Percentiles rank a stretch among this genome's conserved stretches.
Conservation (phyloP, 2,329 filamentous ascomycete genomes). For the Fusarium siculi region DNA sequence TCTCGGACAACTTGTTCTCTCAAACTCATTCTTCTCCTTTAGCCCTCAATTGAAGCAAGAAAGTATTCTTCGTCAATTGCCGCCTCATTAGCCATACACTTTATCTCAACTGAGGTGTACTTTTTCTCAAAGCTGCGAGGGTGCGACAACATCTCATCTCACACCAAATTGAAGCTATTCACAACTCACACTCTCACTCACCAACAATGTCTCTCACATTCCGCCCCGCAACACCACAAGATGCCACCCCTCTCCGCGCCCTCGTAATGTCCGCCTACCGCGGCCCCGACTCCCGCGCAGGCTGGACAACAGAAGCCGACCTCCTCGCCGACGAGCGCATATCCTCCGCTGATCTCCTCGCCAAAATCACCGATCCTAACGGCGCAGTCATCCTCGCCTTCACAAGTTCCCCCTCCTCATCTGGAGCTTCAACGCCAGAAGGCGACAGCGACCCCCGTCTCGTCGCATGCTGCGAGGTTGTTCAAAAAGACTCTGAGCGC, state of each 20-base stretch:
- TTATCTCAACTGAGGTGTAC: neutral
- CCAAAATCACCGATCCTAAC: conserved; percentile 54
- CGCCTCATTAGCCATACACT: neutral
- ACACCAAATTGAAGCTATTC: neutral
- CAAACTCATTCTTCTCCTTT: neutral
- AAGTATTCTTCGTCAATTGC: neutral
- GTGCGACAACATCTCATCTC: neutral
- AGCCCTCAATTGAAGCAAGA: neutral
- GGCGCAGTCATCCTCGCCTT: conserved; percentile 53
- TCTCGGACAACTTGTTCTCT: neutral
- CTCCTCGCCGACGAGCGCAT: conserved; percentile 57
- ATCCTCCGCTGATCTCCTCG: conserved; percentile 48
- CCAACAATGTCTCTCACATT: conserved; percentile 32
- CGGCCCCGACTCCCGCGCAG: conserved; percentile 52
- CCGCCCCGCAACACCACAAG: conserved; percentile 45
- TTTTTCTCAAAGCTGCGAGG: accelerated
- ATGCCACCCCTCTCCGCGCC: conserved; percentile 48
- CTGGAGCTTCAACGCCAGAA: conserved; percentile 21
- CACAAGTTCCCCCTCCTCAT: neutral
- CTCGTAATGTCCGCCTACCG: conserved; percentile 59
- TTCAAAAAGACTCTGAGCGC: conserved; percentile 40
- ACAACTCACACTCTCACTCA: neutral
- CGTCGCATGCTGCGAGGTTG: conserved; percentile 58
- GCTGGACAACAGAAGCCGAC: conserved; percentile 61
- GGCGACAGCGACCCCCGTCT: conserved; percentile 41